A percentile compares a stretch with the other conserved stretches of the same genome.
phyloP scores from a whole-genome alignment of 345 rosid species.

The Populus ilicifolia region DNA sequence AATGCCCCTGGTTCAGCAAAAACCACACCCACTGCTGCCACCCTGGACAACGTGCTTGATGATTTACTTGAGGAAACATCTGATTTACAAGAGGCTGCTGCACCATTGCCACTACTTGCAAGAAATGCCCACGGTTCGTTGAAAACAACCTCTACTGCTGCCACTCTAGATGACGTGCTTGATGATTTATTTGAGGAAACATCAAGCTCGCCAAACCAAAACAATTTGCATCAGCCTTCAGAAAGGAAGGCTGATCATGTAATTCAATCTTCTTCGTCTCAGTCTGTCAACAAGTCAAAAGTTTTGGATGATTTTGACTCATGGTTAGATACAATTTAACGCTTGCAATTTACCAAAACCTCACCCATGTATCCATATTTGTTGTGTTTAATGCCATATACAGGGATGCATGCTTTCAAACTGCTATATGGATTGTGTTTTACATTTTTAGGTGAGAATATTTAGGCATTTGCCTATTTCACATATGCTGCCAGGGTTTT shows the following conservation, averaged over 20 bases:
- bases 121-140: conserved; percentile 16
- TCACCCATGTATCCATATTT: conserved; percentile 2
- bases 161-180: conserved; percentile 43
- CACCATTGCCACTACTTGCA: conserved; percentile 13
- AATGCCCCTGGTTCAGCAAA: conserved; percentile 21
- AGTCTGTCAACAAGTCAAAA: conserved; percentile 38
- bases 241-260: conserved; percentile 13
- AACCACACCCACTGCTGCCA: conserved; percentile 12
- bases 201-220: conserved; percentile 24
- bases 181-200: conserved; percentile 62
- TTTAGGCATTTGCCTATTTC: not conserved
- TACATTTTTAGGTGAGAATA: not conserved
- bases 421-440: not conserved
- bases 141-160: conserved; percentile 6
- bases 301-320: conserved; percentile 77
- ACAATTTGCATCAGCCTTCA: conserved; percentile 6
- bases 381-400: not conserved
- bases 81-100: conserved; percentile 6
- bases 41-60: conserved; percentile 49
- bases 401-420: not conserved
- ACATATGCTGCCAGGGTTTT: not conserved
- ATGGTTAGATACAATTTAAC: conserved; percentile 73
- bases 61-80: conserved; percentile 57
- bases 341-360: not conserved
- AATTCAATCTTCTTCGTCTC: conserved; percentile 24